These are phyloP conservation scores for Cornus suecica DNA, from an alignment of 148 eudicot genomes.

Conservation along the genomic window DNA sequence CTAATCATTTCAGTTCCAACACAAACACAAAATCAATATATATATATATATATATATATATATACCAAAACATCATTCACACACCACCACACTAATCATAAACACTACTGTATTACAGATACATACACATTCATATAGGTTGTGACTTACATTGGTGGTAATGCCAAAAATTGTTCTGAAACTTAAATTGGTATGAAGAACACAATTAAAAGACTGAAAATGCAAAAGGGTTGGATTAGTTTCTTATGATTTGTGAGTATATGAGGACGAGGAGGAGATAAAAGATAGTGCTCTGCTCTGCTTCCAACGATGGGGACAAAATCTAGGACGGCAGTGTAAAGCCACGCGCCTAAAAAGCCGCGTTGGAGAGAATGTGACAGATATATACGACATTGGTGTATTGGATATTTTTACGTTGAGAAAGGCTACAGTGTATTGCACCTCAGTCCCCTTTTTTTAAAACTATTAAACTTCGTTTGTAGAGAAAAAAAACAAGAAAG, in stretches of 20 bases:
- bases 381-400: too few species aligned
- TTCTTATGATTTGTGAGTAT: not conserved
- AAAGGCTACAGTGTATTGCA: too few species aligned
- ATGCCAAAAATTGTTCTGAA: not conserved
- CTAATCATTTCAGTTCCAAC: constrained; percentile 22
- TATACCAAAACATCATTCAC: not conserved
- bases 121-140: not conserved
- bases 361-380: not conserved
- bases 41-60: not conserved
- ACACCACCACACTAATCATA: not conserved
- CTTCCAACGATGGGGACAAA: not conserved
- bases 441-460: too few species aligned
- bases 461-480: too few species aligned
- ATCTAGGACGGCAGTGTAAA: not conserved
- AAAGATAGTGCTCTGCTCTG: not conserved
- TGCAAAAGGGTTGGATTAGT: too few species aligned
- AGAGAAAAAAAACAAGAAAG: too few species aligned
- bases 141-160: not conserved
- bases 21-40: not conserved
- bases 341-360: not conserved
- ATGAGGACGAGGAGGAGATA: not conserved
- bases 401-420: too few species aligned
- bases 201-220: too few species aligned
- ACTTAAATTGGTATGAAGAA: not conserved
- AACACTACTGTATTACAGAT: not conserved